phyloP scores from a whole-genome alignment of 768 basidiomycete genomes.

The Boletus subparvulus region DNA sequence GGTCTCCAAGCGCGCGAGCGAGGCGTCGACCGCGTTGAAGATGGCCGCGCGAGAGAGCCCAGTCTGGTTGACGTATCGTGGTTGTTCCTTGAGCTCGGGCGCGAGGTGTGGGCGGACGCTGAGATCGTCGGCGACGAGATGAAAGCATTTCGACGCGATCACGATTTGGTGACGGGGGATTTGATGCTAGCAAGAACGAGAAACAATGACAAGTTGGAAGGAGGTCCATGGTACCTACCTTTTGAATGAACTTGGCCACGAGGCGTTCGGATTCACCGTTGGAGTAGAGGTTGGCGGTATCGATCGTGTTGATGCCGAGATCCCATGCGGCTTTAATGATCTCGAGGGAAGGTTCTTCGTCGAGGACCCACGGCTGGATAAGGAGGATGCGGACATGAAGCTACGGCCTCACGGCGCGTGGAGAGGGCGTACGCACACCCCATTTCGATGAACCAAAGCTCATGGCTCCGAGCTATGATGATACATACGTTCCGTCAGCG shows the following conservation, averaged over 20 bases:
- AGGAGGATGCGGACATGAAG: not conserved
- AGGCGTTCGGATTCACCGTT: constrained; percentile 39
- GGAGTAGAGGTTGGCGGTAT: constrained; percentile 40
- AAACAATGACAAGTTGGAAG: too few relatives aligned
- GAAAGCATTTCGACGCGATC: constrained; percentile 31
- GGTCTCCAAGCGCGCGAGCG: constrained; percentile 37
- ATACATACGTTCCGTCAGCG: not conserved
- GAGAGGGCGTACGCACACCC: constrained; percentile 18
- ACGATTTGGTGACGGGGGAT: constrained; percentile 35
- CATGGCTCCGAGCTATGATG: constrained; percentile 32
- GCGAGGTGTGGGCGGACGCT: not conserved
- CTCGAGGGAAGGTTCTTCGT: constrained; percentile 29
- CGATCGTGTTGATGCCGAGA: constrained; percentile 40
- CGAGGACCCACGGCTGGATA: constrained; percentile 23
- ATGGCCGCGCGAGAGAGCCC: constrained; percentile 38
- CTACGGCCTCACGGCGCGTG: not conserved
- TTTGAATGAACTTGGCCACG: constrained; percentile 37
- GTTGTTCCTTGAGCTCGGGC: constrained; percentile 2
- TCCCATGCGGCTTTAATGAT: constrained; percentile 42
- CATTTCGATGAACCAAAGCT: constrained; percentile 29
- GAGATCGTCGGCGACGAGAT: constrained; percentile 12
- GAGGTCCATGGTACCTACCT: constrained; percentile 18
- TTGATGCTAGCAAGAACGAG: constrained; percentile 17
- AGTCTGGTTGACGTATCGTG: constrained; percentile 31
- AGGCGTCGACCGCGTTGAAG: constrained; percentile 39